These are phyloP conservation scores for Thelephora terrestris DNA, from an alignment of 1,284 basidiomycete species.

Conservation along the genomic window DNA sequence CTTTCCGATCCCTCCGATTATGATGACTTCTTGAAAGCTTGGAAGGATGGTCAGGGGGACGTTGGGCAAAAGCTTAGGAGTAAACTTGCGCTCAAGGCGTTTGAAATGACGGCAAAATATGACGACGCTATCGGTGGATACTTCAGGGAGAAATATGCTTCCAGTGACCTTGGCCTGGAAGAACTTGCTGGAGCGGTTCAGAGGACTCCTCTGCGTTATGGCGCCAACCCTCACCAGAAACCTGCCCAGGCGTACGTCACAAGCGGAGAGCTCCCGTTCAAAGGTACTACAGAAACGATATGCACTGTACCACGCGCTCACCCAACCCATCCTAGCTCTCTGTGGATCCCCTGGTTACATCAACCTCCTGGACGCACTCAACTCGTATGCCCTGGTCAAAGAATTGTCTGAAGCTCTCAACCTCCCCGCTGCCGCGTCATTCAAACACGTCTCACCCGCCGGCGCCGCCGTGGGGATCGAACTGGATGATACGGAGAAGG, in stretches of 20 bases:
- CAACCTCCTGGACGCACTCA: constrained; percentile 97
- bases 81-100: constrained; percentile 92
- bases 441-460: constrained; percentile 99
- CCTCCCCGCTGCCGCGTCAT: constrained; percentile 94
- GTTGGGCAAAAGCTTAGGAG: constrained; percentile 66
- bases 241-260: constrained; percentile 96
- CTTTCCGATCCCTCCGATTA: constrained; percentile 96
- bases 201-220: constrained; percentile 85
- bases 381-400: constrained; percentile 94
- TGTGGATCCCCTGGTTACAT: constrained; percentile 97
- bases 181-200: constrained; percentile 66
- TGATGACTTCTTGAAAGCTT: constrained; percentile 69
- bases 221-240: constrained; percentile 98
- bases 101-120: constrained; percentile 92
- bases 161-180: constrained; percentile 56
- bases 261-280: constrained; percentile 88
- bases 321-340: constrained; percentile 44
- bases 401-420: constrained; percentile 82
- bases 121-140: constrained; percentile 95
- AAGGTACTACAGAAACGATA: constrained; percentile 33
- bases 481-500: constrained; percentile 79
- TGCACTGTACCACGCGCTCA: background rate
- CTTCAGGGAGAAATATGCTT: constrained; percentile 94
- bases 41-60: constrained; percentile 57
- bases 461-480: constrained; percentile 90